phyloP scores from a whole-genome alignment of 495 filamentous ascomycete genomes.

The Aspergillus ellipticus region DNA sequence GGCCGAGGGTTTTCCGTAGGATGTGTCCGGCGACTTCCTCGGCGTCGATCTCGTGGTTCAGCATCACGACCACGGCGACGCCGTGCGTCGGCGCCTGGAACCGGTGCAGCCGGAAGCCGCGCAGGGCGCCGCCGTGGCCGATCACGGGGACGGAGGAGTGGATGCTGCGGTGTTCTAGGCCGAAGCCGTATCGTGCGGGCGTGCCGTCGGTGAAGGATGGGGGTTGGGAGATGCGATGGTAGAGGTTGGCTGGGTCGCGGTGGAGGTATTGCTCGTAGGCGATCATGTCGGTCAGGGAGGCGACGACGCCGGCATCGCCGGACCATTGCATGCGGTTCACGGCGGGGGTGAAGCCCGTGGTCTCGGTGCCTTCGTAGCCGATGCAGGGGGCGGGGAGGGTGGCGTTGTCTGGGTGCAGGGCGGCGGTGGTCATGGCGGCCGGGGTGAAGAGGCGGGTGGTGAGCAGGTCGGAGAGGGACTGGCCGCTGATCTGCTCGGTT shows the following conservation, averaged over 20 bases:
- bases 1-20: conserved; percentile 13
- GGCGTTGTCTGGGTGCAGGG: conserved; percentile 25
- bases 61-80: conserved; percentile 27
- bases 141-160: not conserved
- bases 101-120: conserved; percentile 31
- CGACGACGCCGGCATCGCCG: conserved; percentile 33
- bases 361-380: conserved; percentile 31
- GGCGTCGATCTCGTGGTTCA: conserved; percentile 28
- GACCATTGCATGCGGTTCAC: conserved; percentile 33
- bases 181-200: conserved; percentile 23
- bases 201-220: conserved; percentile 23
- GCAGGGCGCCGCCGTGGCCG: conserved; percentile 31
- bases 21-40: conserved; percentile 13
- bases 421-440: conserved; percentile 30
- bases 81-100: conserved; percentile 23
- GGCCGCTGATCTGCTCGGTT: conserved; percentile 24
- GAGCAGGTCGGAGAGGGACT: conserved; percentile 23
- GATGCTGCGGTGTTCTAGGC: conserved; percentile 15
- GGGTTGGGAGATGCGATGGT: conserved; percentile 14
- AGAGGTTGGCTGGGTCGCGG: conserved; percentile 24
- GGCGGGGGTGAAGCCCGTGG: conserved; percentile 16
- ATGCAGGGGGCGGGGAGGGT: conserved; percentile 26
- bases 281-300: conserved; percentile 34
- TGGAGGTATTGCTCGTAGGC: conserved; percentile 31
- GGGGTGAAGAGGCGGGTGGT: conserved; percentile 24